phyloP scores from a whole-genome alignment of 2,329 filamentous ascomycete species.

The Colletotrichum filicis region DNA sequence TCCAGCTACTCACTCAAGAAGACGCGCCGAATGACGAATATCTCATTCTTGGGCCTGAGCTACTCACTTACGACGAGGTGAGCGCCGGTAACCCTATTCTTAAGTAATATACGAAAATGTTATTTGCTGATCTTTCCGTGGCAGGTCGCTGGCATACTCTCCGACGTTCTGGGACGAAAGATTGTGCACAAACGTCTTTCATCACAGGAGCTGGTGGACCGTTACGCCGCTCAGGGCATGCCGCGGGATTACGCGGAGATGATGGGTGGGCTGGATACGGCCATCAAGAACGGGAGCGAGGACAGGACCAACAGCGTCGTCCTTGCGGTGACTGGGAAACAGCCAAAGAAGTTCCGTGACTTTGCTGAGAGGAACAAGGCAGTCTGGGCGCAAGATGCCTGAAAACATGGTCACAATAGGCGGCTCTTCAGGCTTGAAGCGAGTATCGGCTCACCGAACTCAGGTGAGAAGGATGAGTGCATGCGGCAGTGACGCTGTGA shows the following conservation, averaged over 20 bases:
- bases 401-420: neutral
- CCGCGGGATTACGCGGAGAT: slow-evolving; percentile 45
- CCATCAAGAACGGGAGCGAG: slow-evolving; percentile 48
- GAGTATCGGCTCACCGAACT: neutral
- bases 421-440: neutral
- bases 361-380: slow-evolving; percentile 11
- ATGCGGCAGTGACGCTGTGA: neutral
- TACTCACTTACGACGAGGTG: slow-evolving; percentile 43
- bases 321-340: slow-evolving; percentile 44
- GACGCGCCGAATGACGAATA: slow-evolving; percentile 54
- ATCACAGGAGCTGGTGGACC: no score
- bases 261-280: slow-evolving; percentile 46
- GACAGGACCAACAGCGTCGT: slow-evolving; percentile 48
- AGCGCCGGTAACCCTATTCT: no score
- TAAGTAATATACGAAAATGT: no score
- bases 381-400: slow-evolving; percentile 12
- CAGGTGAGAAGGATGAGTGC: neutral
- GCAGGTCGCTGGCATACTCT: slow-evolving; percentile 41
- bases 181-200: slow-evolving; percentile 46
- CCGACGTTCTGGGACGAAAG: slow-evolving; percentile 43
- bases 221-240: slow-evolving; percentile 39
- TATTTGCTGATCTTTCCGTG: no score
- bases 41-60: slow-evolving; percentile 48
- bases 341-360: slow-evolving; percentile 39
- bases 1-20: slow-evolving; percentile 49